Evolutionary conservation across 2,329 filamentous ascomycete species (phyloP).

Genomic region (Raffaelea albimanens): DNA sequence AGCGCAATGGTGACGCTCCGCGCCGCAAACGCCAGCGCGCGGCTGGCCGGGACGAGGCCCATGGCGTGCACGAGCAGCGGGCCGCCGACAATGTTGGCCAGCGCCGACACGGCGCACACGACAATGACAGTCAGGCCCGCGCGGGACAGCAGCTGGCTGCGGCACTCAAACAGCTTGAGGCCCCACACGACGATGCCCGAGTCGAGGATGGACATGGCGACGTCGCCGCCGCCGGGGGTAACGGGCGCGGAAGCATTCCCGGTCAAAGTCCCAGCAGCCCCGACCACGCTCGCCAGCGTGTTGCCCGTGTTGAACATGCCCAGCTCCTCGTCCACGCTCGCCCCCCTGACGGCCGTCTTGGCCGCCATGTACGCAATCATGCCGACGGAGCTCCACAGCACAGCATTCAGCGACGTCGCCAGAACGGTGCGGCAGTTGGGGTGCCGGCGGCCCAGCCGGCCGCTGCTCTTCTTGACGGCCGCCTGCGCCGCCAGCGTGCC

Average conservation of each 20-base stretch:
- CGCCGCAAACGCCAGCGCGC: constrained; percentile 37
- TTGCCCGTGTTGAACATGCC: constrained; percentile 18
- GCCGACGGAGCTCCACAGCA: constrained; percentile 34
- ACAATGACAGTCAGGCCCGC: constrained; percentile 29
- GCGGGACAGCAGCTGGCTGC: constrained; percentile 32
- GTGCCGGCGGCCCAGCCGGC: neutral
- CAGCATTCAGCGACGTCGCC: constrained; percentile 35
- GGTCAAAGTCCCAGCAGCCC: constrained; percentile 16
- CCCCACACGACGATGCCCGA: constrained; percentile 43
- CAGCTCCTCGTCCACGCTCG: constrained; percentile 15
- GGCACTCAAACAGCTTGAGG: constrained; percentile 43
- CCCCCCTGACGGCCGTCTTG: constrained; percentile 22
- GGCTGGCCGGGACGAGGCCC: constrained; percentile 22
- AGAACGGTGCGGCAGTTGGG: constrained; percentile 19
- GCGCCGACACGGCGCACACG: constrained; percentile 26
- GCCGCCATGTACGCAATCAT: constrained; percentile 33
- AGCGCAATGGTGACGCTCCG: constrained; percentile 41
- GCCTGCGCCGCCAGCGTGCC: constrained; percentile 28
- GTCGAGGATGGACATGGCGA: constrained; percentile 38
- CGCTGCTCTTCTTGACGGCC: constrained; percentile 19
- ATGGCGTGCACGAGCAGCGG: constrained; percentile 27
- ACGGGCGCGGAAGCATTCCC: neutral
- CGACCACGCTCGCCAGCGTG: constrained; percentile 20
- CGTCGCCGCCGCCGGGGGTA: constrained; percentile 34
- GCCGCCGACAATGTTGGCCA: constrained; percentile 31